Evolutionary conservation across 345 rosid genomes (phyloP).

Genomic region (Psidium friedrichsthalianum): DNA sequence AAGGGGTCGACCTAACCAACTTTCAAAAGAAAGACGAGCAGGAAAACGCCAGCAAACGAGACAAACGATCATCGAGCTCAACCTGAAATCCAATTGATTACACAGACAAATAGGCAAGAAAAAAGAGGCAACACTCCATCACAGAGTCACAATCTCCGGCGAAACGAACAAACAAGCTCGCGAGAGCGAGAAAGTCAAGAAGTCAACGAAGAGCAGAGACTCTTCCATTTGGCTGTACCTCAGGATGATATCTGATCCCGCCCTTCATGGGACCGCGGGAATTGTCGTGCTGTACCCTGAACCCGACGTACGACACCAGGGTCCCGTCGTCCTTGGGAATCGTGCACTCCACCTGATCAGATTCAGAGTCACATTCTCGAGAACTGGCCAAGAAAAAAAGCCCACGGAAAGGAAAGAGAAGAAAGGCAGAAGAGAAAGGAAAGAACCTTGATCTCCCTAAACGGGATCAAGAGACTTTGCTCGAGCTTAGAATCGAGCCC

Average conservation of each 20-base stretch:
- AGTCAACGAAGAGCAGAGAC: not conserved
- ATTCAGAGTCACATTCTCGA: not conserved
- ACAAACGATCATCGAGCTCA: not conserved
- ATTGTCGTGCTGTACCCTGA: slow-evolving; percentile 96
- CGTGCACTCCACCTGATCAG: slow-evolving; percentile 84
- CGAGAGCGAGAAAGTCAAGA: not conserved
- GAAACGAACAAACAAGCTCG: not conserved
- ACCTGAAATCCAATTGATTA: not conserved
- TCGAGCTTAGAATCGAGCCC: slow-evolving; percentile 91
- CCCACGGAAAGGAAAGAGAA: not conserved
- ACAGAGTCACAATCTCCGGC: not conserved
- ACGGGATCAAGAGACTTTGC: slow-evolving; percentile 82
- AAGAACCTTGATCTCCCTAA: slow-evolving; percentile 83
- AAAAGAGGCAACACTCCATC: not conserved
- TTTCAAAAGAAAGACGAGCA: not conserved
- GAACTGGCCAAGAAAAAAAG: not conserved
- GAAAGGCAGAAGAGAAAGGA: no score
- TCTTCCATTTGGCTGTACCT: slow-evolving; percentile 29
- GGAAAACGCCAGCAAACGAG: not conserved
- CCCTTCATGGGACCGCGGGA: slow-evolving; percentile 99
- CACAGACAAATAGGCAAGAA: not conserved
- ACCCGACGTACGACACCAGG: slow-evolving; percentile 75
- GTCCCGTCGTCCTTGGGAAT: slow-evolving; percentile 95
- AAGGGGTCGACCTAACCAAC: not conserved
- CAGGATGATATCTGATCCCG: slow-evolving; percentile 98